Conservation (phyloP, 208 protist genomes). For the Leishmania mexicana region DNA sequence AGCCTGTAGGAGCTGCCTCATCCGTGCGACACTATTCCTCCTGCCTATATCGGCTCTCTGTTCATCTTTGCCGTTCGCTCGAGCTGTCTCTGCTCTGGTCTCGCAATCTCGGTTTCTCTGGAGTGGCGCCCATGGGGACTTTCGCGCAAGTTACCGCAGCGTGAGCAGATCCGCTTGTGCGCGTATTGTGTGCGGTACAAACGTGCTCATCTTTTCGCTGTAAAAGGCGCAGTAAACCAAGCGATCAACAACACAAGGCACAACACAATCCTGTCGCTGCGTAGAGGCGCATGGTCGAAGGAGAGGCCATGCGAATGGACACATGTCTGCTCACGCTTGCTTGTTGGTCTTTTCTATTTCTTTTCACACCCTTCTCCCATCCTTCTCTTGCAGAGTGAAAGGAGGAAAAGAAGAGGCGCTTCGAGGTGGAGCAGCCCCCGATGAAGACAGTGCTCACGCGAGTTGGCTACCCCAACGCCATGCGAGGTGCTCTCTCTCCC, state of each 20-base stretch:
- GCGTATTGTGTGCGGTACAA: background rate
- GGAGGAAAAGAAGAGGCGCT: background rate
- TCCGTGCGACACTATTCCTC: background rate
- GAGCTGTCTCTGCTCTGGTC: background rate
- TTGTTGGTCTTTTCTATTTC: background rate
- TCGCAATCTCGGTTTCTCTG: background rate
- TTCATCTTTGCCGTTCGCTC: background rate
- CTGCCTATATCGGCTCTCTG: slow-evolving; percentile 12
- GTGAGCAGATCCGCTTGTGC: background rate
- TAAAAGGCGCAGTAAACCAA: background rate
- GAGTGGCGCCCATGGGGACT: background rate
- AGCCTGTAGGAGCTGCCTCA: background rate
- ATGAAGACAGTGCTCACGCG: background rate
- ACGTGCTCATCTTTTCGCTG: background rate
- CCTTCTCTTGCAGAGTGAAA: background rate
- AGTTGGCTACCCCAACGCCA: background rate
- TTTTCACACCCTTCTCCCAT: background rate
- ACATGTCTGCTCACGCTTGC: background rate
- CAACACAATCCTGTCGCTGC: background rate
- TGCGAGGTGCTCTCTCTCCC: background rate
- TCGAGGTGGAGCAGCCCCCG: too few relatives aligned
- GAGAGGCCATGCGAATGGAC: background rate
- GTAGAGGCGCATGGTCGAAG: background rate
- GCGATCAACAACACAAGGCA: too few relatives aligned
- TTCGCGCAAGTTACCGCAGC: background rate